These are phyloP conservation scores for Pelargonium nanum DNA, from an alignment of 345 rosid genomes.

Conservation along the genomic window DNA sequence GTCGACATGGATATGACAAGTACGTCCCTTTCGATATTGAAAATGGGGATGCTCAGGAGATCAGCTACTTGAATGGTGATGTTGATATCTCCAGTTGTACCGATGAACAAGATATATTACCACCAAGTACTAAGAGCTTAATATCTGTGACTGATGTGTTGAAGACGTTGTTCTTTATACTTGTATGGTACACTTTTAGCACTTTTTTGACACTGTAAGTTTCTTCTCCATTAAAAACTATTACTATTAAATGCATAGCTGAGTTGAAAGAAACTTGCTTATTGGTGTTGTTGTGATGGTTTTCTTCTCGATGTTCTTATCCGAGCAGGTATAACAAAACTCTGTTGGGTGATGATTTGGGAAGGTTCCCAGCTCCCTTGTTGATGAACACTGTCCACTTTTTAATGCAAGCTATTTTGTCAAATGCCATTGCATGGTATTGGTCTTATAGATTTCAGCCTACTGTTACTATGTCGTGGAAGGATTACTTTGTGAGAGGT, in stretches of 20 bases:
- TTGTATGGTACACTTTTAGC: constrained; percentile 98
- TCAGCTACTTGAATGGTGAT: constrained; percentile 20
- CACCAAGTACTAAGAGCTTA: constrained; percentile 25
- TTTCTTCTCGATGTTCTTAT: not conserved
- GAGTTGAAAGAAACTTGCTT: not conserved
- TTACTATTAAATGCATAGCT: not conserved
- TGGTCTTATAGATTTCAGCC: constrained; percentile 74
- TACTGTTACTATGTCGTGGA: constrained; percentile 59
- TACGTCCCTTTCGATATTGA: constrained; percentile 54
- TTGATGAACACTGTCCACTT: constrained; percentile 94
- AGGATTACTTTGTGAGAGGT: constrained; percentile 86
- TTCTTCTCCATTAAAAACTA: constrained; percentile 5
- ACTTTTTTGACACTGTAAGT: constrained; percentile 98
- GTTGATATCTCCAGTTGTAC: constrained; percentile 24
- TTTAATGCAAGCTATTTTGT: constrained; percentile 78
- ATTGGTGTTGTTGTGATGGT: constrained; percentile 1
- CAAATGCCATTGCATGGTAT: constrained; percentile 67
- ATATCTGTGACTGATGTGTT: constrained; percentile 64
- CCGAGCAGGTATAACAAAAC: constrained; percentile 81
- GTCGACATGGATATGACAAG: constrained; percentile 23
- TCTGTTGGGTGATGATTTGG: constrained; percentile 85
- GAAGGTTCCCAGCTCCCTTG: constrained; percentile 94
- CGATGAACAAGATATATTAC: constrained; percentile 18
- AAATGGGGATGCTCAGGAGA: constrained; percentile 30
- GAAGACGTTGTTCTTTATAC: constrained; percentile 85